Evolutionary conservation across 2,329 filamentous ascomycete species (phyloP).

Genomic region (Hortaea sp.): DNA sequence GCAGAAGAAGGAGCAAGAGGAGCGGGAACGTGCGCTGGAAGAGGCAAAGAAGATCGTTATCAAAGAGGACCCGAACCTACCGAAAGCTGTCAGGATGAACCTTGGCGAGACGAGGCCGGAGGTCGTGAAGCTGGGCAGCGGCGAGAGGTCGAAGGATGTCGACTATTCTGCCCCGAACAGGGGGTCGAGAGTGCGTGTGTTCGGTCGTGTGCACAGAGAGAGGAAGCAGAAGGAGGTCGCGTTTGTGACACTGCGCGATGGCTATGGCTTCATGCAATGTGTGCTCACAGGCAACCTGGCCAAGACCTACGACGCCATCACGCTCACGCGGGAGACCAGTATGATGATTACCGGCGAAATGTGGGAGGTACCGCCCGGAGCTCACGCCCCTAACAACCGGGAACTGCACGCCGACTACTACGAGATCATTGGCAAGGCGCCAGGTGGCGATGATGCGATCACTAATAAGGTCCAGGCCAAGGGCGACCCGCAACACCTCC

Average conservation of each 20-base stretch:
- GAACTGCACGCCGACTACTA: conserved; percentile 89
- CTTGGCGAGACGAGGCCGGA: conserved; percentile 60
- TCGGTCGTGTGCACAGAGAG: conserved; percentile 73
- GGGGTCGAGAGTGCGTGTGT: conserved; percentile 68
- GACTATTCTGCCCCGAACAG: conserved; percentile 45
- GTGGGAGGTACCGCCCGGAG: conserved; percentile 65
- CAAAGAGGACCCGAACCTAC: conserved; percentile 61
- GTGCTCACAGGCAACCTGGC: conserved; percentile 71
- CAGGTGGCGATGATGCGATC: conserved; percentile 81
- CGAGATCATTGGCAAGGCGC: conserved; percentile 63
- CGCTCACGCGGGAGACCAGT: conserved; percentile 77
- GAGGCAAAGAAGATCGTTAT: conserved; percentile 71
- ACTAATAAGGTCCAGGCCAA: conserved; percentile 69
- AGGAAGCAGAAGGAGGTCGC: conserved; percentile 74
- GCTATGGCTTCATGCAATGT: conserved; percentile 77
- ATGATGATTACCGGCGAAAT: conserved; percentile 77
- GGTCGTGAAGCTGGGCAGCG: conserved; percentile 44
- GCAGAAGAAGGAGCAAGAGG: conserved; percentile 62
- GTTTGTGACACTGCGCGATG: conserved; percentile 78
- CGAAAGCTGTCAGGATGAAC: conserved; percentile 63
- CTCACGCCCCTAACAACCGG: conserved; percentile 70
- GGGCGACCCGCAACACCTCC: conserved; percentile 60
- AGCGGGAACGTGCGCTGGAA: conserved; percentile 62
- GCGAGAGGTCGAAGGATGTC: conserved; percentile 37
- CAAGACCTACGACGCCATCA: conserved; percentile 85